These are phyloP conservation scores for Tolypocladium ophioglossoides DNA, from an alignment of 2,329 filamentous ascomycete species.

Conservation along the genomic window DNA sequence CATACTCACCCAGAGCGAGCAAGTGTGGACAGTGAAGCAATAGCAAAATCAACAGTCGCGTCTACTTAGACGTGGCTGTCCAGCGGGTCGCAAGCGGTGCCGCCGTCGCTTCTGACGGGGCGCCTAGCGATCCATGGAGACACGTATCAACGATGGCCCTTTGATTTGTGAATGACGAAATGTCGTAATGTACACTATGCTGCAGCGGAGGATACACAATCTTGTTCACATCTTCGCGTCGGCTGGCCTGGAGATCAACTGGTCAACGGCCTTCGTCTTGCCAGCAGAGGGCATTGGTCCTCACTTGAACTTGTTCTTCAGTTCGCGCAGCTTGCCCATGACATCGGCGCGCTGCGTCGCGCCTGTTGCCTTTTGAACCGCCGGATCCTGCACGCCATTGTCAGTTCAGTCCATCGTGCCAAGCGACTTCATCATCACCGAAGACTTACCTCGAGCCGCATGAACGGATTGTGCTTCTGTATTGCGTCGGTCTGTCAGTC, in stretches of 20 bases:
- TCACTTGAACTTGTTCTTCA: conserved; percentile 75
- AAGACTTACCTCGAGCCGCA: conserved; percentile 64
- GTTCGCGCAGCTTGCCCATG: conserved; percentile 74
- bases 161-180: neutral
- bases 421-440: neutral
- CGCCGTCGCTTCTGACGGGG: conserved; percentile 11
- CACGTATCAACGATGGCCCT: neutral
- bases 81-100: conserved; percentile 19
- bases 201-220: neutral
- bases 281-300: conserved; percentile 12
- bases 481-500: neutral
- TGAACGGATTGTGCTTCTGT: conserved; percentile 90
- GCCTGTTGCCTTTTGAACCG: conserved; percentile 74
- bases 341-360: conserved; percentile 72
- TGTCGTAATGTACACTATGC: neutral
- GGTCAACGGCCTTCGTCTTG: neutral
- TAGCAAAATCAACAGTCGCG: conserved; percentile 29
- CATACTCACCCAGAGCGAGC: conserved; percentile 40
- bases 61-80: conserved; percentile 12
- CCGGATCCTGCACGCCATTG: conserved; percentile 51
- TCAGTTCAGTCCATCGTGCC: neutral
- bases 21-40: conserved; percentile 65
- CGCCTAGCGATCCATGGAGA: conserved; percentile 23
- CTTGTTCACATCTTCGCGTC: conserved; percentile 9
- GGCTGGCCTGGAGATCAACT: conserved; percentile 13